These are phyloP conservation scores for Speleostelium caveatum DNA, from an alignment of 78 protist genomes.

Conservation along the genomic window DNA sequence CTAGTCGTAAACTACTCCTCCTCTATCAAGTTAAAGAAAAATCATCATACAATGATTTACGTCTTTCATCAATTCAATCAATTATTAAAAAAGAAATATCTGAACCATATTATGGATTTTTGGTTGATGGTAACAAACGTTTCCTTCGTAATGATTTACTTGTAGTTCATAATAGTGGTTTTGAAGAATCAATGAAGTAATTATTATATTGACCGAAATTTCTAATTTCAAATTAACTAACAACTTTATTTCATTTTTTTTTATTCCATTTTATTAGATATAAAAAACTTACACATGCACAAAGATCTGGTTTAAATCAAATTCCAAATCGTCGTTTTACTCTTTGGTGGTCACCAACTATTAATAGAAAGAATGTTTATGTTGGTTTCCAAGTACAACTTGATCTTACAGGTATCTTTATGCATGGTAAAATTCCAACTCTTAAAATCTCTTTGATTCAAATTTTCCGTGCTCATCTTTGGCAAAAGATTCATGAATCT, in stretches of 20 bases:
- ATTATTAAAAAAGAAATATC: background rate
- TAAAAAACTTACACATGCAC: conserved; percentile 99
- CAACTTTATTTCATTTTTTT: too few relatives aligned
- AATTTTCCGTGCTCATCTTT: conserved; percentile 99
- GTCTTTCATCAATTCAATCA: background rate
- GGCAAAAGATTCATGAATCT: conserved; percentile 99
- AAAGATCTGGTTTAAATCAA: conserved; percentile 99
- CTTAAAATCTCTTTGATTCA: conserved; percentile 99
- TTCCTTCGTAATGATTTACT: conserved; percentile 12
- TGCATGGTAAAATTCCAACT: conserved; percentile 99
- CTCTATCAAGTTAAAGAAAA: background rate
- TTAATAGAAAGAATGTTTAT: conserved; percentile 99
- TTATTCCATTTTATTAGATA: too few relatives aligned
- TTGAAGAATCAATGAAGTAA: conserved; percentile 49
- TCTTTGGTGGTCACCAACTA: conserved; percentile 99
- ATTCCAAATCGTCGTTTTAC: conserved; percentile 99
- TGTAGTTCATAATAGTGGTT: too few relatives aligned
- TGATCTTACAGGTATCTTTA: conserved; percentile 99
- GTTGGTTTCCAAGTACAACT: conserved; percentile 99
- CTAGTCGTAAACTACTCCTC: background rate
- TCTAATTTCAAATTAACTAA: too few relatives aligned
- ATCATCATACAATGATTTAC: background rate
- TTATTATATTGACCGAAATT: too few relatives aligned
- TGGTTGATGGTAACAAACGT: conserved; percentile 2
- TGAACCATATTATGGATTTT: background rate